Evolutionary conservation across 164 flowering plant species (phyloP).

Genomic region (Santalum album): DNA sequence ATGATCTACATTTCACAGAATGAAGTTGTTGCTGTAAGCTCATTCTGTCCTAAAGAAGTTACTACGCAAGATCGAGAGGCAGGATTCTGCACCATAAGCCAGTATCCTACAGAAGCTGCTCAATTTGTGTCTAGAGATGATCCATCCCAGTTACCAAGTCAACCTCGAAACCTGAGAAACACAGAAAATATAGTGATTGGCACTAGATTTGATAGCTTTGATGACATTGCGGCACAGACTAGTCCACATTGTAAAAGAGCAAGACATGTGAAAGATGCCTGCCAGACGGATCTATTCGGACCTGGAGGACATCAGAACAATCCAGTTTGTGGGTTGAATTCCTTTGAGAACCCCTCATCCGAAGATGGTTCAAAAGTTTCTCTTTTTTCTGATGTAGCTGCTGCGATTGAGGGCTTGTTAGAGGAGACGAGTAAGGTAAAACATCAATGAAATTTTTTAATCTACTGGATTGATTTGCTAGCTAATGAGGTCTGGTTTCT

Average conservation of each 20-base stretch:
- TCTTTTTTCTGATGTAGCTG: constrained; percentile 76
- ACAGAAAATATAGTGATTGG: constrained; percentile 11
- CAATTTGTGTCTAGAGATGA: constrained; percentile 34
- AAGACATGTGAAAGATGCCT: constrained; percentile 25
- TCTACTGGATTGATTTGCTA: neutral
- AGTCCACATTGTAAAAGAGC: constrained; percentile 36
- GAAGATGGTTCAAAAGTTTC: constrained; percentile 24
- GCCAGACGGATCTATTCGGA: constrained; percentile 8
- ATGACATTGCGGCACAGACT: constrained; percentile 19
- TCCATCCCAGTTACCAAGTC: constrained; percentile 45
- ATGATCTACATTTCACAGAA: constrained; percentile 36
- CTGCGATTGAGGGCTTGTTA: constrained; percentile 83
- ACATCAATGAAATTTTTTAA: neutral
- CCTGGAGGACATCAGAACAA: constrained; percentile 8
- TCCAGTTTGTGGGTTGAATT: constrained; percentile 12
- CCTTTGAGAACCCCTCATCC: constrained; percentile 9
- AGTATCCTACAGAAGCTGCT: constrained; percentile 68
- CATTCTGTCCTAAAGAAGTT: constrained; percentile 59
- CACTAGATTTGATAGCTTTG: constrained; percentile 10
- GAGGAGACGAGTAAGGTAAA: constrained; percentile 85
- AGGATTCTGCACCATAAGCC: constrained; percentile 61
- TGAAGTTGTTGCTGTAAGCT: constrained; percentile 39
- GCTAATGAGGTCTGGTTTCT: constrained; percentile 8
- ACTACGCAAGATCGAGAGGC: constrained; percentile 61
- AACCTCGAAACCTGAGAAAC: constrained; percentile 21